A percentile compares a stretch with the other conserved stretches of the same genome.
Evolutionary conservation across 2,329 filamentous ascomycete genomes (phyloP).

Genomic region (Colletotrichum tropicicola): DNA sequence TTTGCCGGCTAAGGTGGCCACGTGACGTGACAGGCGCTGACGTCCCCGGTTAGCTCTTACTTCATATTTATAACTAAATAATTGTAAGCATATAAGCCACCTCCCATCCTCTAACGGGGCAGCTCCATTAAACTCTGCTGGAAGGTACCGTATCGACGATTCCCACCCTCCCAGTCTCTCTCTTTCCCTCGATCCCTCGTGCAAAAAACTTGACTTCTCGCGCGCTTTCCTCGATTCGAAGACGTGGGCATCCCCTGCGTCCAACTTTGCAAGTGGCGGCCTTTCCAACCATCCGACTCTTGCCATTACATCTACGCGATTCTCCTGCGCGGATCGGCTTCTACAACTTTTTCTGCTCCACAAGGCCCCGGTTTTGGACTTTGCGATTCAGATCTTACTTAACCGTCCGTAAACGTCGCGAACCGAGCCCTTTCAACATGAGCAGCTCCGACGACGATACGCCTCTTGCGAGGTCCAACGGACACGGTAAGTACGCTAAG

Average conservation of each 20-base stretch:
- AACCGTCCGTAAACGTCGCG: constrained; percentile 26
- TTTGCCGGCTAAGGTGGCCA: neutral
- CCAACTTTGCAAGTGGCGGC: constrained; percentile 14
- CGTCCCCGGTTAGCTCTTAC: neutral
- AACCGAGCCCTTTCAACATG: constrained; percentile 27
- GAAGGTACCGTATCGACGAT: constrained; percentile 14
- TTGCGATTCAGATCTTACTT: constrained; percentile 30
- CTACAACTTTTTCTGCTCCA: constrained; percentile 31
- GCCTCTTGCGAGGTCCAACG: constrained; percentile 77
- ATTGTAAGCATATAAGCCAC: neutral
- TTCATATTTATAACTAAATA: neutral
- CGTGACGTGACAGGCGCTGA: neutral
- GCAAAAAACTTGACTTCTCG: constrained; percentile 2
- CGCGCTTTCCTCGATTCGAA: constrained; percentile 11
- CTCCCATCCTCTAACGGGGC: neutral
- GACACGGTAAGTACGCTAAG: constrained; percentile 68
- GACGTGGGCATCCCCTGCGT: constrained; percentile 27
- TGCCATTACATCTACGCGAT: constrained; percentile 30
- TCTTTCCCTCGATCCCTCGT: constrained; percentile 27
- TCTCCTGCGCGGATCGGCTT: constrained; percentile 25
- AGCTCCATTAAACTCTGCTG: constrained; percentile 19
- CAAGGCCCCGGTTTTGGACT: constrained; percentile 29
- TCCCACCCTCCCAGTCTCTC: constrained; percentile 12
- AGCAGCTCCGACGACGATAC: constrained; percentile 80
- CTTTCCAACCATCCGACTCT: constrained; percentile 19